Evolutionary conservation across 805 yeast species (phyloP).

Genomic region (Barnettozyma salicaria): DNA sequence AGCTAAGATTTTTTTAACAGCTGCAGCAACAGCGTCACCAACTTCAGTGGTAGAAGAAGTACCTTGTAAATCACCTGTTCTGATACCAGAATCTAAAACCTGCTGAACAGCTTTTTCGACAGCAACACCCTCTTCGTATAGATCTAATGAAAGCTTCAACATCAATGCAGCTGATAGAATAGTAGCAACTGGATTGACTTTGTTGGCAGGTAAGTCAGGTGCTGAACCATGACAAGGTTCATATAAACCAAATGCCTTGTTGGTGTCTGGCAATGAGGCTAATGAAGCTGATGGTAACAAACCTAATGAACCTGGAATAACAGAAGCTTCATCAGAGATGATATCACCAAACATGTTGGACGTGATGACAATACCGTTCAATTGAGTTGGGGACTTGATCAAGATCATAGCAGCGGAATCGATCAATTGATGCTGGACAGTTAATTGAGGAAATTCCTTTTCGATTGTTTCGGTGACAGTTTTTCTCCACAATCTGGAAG

Average conservation of each 20-base stretch:
- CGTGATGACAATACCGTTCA: constrained; percentile 90
- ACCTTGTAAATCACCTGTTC: constrained; percentile 92
- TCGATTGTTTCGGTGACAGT: constrained; percentile 81
- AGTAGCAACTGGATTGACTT: constrained; percentile 94
- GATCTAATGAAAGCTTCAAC: constrained; percentile 83
- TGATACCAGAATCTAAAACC: constrained; percentile 76
- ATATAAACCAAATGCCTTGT: constrained; percentile 90
- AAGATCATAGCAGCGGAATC: constrained; percentile 99
- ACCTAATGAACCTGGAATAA: constrained; percentile 96
- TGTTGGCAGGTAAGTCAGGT: constrained; percentile 81
- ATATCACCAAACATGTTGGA: constrained; percentile 98
- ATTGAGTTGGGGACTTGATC: constrained; percentile 82
- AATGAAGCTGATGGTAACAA: constrained; percentile 90
- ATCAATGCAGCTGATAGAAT: constrained; percentile 96
- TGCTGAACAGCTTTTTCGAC: constrained; percentile 81
- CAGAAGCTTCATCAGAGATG: constrained; percentile 96
- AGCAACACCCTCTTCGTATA: constrained; percentile 79
- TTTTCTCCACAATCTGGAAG: constrained; percentile 93
- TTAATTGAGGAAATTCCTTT: constrained; percentile 86
- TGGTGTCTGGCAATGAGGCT: constrained; percentile 94
- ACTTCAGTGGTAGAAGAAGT: constrained; percentile 79
- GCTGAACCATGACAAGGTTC: constrained; percentile 99
- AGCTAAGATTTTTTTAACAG: constrained; percentile 52
- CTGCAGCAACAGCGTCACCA: constrained; percentile 85
- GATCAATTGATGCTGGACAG: constrained; percentile 87